Percentiles rank a stretch among this genome's conserved stretches.
phyloP scores from a whole-genome alignment of 1,139 yeast genomes.

The Yamadazyma oceani region DNA sequence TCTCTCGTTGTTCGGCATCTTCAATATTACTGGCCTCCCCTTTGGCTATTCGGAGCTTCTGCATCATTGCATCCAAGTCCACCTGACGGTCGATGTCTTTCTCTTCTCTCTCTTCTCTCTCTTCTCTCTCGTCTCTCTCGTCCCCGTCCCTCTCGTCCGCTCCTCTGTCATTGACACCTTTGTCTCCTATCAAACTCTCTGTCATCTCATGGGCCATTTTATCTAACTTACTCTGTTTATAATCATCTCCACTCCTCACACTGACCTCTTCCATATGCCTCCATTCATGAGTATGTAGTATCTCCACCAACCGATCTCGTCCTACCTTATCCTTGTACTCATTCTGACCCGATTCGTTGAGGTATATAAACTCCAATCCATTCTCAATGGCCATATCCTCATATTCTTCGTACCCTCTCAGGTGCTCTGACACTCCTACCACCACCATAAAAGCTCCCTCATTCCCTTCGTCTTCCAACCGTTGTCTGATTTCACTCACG shows the following conservation, averaged over 20 bases:
- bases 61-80: slow-evolving; percentile 30
- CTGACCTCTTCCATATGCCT: slow-evolving; percentile 19
- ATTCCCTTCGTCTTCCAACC: slow-evolving; percentile 13
- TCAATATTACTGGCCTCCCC: slow-evolving; percentile 25
- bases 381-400: slow-evolving; percentile 31
- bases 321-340: slow-evolving; percentile 30
- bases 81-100: slow-evolving; percentile 6
- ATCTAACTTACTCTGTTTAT: slow-evolving; percentile 21
- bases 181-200: slow-evolving; percentile 24
- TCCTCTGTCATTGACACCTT: slow-evolving; percentile 12
- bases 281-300: slow-evolving; percentile 46
- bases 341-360: slow-evolving; percentile 23
- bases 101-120: slow-evolving; percentile 3
- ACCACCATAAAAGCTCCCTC: slow-evolving; percentile 27
- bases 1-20: slow-evolving; percentile 24
- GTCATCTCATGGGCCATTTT: slow-evolving; percentile 28
- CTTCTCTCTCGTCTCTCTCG: slow-evolving; percentile 10
- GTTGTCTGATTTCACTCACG: slow-evolving; percentile 17
- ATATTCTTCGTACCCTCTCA: slow-evolving; percentile 15
- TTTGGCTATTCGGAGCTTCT: slow-evolving; percentile 32
- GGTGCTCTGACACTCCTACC: slow-evolving; percentile 20
- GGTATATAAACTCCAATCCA: slow-evolving; percentile 34
- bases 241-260: slow-evolving; percentile 8
- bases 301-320: slow-evolving; percentile 32
- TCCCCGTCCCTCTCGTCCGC: slow-evolving; percentile 11